Evolutionary conservation across 2,329 filamentous ascomycete genomes (phyloP).

Genomic region (Fusarium buxicola): DNA sequence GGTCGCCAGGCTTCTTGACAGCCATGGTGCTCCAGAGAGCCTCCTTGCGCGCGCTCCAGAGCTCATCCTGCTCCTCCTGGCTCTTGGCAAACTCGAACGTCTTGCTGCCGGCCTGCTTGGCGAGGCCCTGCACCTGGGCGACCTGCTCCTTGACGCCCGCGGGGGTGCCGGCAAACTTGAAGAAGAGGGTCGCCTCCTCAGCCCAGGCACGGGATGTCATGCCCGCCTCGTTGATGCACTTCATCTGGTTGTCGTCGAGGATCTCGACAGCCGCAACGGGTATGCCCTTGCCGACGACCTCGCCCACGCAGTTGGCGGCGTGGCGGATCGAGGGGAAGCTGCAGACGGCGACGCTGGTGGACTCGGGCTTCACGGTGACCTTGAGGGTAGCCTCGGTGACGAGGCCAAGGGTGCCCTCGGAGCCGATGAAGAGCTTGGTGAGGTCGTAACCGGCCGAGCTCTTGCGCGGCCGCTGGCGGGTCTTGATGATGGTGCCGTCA

Average conservation of each 20-base stretch:
- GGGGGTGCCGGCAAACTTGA: constrained; percentile 83
- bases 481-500: constrained; percentile 91
- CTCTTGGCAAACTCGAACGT: constrained; percentile 82
- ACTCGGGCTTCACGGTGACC: constrained; percentile 82
- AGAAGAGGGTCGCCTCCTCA: constrained; percentile 82
- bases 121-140: constrained; percentile 71
- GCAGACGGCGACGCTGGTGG: constrained; percentile 82
- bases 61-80: constrained; percentile 76
- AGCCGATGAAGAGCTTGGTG: constrained; percentile 89
- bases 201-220: constrained; percentile 75
- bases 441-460: constrained; percentile 93
- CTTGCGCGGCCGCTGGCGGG: constrained; percentile 87
- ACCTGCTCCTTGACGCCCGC: constrained; percentile 83
- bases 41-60: constrained; percentile 88
- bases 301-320: constrained; percentile 82
- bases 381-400: constrained; percentile 93
- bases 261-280: constrained; percentile 94
- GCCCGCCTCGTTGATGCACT: constrained; percentile 73
- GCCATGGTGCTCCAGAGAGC: constrained; percentile 85
- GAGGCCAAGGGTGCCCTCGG: constrained; percentile 89
- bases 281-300: constrained; percentile 82
- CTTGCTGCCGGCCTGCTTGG: constrained; percentile 70
- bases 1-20: constrained; percentile 71
- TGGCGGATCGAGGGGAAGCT: constrained; percentile 69
- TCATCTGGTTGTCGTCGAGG: constrained; percentile 91